These are phyloP conservation scores for Ustanciosporium gigantosporum DNA, from an alignment of 1,284 basidiomycete genomes.

Conservation along the genomic window DNA sequence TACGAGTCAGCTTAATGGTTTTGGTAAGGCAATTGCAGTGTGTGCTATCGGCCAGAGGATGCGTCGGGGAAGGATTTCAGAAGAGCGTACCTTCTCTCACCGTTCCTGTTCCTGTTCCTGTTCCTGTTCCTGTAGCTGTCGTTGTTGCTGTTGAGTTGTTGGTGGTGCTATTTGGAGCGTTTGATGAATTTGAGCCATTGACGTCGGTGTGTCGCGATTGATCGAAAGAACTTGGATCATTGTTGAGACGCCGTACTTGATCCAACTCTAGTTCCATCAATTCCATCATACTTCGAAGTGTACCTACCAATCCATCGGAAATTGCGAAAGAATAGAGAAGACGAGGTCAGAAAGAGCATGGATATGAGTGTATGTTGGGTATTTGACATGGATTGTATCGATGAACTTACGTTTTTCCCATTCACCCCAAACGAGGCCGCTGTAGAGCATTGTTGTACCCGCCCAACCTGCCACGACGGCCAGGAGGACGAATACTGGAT, in stretches of 20 bases:
- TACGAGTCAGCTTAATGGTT: too few species aligned
- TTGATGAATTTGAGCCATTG: too few species aligned
- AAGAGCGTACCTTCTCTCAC: slow-evolving; percentile 28
- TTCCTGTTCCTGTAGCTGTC: not conserved
- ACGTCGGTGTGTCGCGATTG: too few species aligned
- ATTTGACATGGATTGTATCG: too few species aligned
- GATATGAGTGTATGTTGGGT: not conserved
- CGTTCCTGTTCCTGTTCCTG: not conserved
- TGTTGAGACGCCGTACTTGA: slow-evolving; percentile 6
- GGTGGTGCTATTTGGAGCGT: not conserved
- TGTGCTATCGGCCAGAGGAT: too few species aligned
- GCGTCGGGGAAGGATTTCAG: too few species aligned
- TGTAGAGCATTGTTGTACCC: slow-evolving; percentile 57
- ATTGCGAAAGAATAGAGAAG: not conserved
- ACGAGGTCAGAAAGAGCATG: not conserved
- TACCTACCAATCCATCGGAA: slow-evolving; percentile 5
- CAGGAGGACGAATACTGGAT: slow-evolving; percentile 31
- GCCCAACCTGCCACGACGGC: slow-evolving; percentile 45
- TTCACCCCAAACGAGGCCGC: slow-evolving; percentile 53
- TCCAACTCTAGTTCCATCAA: slow-evolving; percentile 36
- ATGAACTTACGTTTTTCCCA: slow-evolving; percentile 56
- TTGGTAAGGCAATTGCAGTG: too few species aligned
- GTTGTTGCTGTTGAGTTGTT: not conserved
- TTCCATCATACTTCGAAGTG: slow-evolving; percentile 42
- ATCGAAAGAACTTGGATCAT: too few species aligned